Base-by-base conservation (phyloP, 192 early-diverging fungal species). In the Neocallimastix lanati region DNA sequence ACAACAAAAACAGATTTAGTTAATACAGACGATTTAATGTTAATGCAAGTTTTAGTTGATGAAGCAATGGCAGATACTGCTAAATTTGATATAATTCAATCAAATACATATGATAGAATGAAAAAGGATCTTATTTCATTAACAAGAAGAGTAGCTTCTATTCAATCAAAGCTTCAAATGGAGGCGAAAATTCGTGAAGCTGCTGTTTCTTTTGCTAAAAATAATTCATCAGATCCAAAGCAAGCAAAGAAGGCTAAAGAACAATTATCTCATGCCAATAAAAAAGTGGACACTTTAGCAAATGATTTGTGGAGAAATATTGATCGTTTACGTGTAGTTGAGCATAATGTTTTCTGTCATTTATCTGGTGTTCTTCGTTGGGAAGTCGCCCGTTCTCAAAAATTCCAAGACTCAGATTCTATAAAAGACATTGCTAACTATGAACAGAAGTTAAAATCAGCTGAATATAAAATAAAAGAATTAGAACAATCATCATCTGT, bases 311-410 rank as follows among this genome's bases (percentile, higher is more conserved):
- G 82, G 84, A 80, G 78, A 28, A 79, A 76, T 13, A 33, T 82
- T 12, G 58, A 79, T 29, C 79, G 81, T 38, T 77, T 87, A 25
- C 79, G 85, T 79, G 83, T 87, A 12, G 81, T 82, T 21, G 87
- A 88, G 80, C 80, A 85, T n/a, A 78, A 77, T 18, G 82, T 88
- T 11, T 76, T 88, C 7, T 85, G 84, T 78, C 87, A 88, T 78
- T 78, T 88, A 15, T 80, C 82, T 14, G 83, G 80, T 1, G 82
- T 83, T 27, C 80, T 88, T 25, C 36, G 84, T 37, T 86, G 80
- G 80, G 38, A 80, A n/a, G 85, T 78, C 12, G 37, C 76, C 12
- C 35, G 78, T 37, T 33, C 33, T n/a, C 37, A 38, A 78, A 38
- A 78, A 78, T 38, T 33, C 33, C 37, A 38, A n/a, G 25, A 38